These are phyloP conservation scores for Pleoardoris graminearum DNA, from an alignment of 2,329 filamentous ascomycete genomes.

Conservation along the genomic window DNA sequence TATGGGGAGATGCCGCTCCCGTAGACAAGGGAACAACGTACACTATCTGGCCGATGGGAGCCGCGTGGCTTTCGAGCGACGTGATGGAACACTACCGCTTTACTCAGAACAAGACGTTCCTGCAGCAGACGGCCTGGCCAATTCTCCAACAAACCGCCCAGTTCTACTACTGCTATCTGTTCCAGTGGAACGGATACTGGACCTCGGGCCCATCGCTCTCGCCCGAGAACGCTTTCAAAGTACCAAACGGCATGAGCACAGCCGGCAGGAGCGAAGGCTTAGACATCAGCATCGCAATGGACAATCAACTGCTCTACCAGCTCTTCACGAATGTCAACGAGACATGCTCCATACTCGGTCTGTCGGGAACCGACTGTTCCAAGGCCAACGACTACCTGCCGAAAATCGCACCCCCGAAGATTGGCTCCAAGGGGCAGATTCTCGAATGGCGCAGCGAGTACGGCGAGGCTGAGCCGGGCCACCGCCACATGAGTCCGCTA, in stretches of 20 bases:
- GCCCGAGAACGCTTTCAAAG: constrained; percentile 36
- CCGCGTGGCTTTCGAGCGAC: constrained; percentile 19
- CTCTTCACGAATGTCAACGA: constrained; percentile 38
- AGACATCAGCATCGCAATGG: constrained; percentile 5
- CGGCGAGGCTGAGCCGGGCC: constrained; percentile 48
- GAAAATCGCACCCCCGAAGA: background rate
- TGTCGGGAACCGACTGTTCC: background rate
- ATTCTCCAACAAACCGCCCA: constrained; percentile 37
- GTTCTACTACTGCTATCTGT: constrained; percentile 41
- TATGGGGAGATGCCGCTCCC: constrained; percentile 23
- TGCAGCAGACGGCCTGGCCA: background rate
- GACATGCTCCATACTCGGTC: background rate
- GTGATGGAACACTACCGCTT: constrained; percentile 17
- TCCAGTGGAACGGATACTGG: constrained; percentile 10
- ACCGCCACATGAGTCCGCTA: constrained; percentile 55
- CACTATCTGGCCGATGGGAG: constrained; percentile 20
- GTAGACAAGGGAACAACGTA: constrained; percentile 13
- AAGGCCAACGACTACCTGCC: constrained; percentile 3
- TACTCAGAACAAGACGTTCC: constrained; percentile 21
- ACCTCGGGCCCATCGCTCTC: constrained; percentile 43
- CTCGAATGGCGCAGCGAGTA: constrained; percentile 30
- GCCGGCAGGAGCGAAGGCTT: constrained; percentile 3
- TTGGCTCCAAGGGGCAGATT: constrained; percentile 29
- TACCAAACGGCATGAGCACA: background rate
- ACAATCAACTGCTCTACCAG: constrained; percentile 44